Evolutionary conservation across 805 yeast genomes (phyloP).

Genomic region (Metschnikowia baotianmanensis): DNA sequence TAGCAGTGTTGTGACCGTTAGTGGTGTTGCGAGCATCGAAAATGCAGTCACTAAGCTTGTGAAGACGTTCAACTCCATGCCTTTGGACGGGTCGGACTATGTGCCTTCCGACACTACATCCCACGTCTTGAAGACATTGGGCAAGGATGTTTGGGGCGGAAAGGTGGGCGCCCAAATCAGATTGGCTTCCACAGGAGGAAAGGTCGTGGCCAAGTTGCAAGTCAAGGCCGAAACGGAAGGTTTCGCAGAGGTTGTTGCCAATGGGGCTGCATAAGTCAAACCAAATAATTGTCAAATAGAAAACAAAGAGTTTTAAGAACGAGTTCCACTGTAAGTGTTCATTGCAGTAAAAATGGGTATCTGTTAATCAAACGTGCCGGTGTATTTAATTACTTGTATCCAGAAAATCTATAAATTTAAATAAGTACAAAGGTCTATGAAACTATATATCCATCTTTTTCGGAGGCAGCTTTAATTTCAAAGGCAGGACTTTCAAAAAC

Average conservation of each 20-base stretch:
- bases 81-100: constrained; percentile 70
- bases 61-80: constrained; percentile 46
- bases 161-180: constrained; percentile 51
- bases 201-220: constrained; percentile 57
- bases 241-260: constrained; percentile 19
- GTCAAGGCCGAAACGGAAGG: constrained; percentile 46
- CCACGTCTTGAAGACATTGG: constrained; percentile 79
- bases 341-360: too few species aligned
- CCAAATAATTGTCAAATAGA: neutral
- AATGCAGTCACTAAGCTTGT: constrained; percentile 51
- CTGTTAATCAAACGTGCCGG: too few species aligned
- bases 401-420: too few species aligned
- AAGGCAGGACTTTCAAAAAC: constrained; percentile 11
- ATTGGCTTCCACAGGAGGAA: constrained; percentile 53
- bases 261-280: constrained; percentile 3
- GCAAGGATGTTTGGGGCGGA: constrained; percentile 66
- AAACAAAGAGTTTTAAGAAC: too few species aligned
- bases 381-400: too few species aligned
- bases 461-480: constrained; percentile 1
- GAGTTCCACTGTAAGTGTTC: too few species aligned
- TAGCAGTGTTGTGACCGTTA: constrained; percentile 65
- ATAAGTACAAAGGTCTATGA: neutral
- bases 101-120: constrained; percentile 57
- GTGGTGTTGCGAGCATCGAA: constrained; percentile 36
- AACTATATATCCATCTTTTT: neutral